Base-by-base conservation (phyloP, 2,329 filamentous ascomycete species). In the Cordyceps fumosorosea region DNA sequence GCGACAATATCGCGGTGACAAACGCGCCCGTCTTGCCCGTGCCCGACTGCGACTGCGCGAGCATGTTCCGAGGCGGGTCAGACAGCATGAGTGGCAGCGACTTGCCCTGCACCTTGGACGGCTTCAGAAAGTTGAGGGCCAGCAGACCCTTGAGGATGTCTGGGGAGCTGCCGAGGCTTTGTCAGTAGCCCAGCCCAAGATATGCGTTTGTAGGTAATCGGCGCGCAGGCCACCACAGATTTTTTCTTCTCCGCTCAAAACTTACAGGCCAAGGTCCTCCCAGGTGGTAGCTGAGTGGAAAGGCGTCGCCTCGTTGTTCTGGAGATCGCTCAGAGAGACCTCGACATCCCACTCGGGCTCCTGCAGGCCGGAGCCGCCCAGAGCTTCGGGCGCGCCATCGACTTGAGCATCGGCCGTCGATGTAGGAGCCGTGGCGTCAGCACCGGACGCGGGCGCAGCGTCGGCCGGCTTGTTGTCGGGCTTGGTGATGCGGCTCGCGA, bases 21-120 rank as follows among this genome's bases (percentile, higher is more conserved):
- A 99, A 99, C 24, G 95, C 95, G 22, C 93, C 95, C 0, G 95
- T 99, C 81, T 99, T 99, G 71, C 95, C 95, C 22, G 95, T 99
- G 69, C 95, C 95, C 2, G 95, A 99, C 76, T 99, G 95, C n/a
- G 95, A 99, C 77, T 99, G 95, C 3, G 93, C 95, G 71, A 99
- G 93, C 84, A 99, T 89, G 76, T 98, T 98, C 66, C 83, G 83
- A 0, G 93, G 89, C n/a, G 95, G 93, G 71, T 96, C 81, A 69
- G 84, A 80, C 66, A 99, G 84, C 71, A 99, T 89, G 61, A 99
- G 82, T 32, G 95, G 95, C 20, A 99, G 84, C 1, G 95, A 95
- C 69, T 89, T 91, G 75, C 96, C 95, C 79, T 99, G 95, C 67
- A 99, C 96, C 79, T 99, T 99, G 62, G 95, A 98, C 0, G 95